A percentile compares a stretch with the other conserved stretches of the same genome.
phyloP scores from a whole-genome alignment of 2,329 filamentous ascomycete species.

The Parafenestella ontariensis region DNA sequence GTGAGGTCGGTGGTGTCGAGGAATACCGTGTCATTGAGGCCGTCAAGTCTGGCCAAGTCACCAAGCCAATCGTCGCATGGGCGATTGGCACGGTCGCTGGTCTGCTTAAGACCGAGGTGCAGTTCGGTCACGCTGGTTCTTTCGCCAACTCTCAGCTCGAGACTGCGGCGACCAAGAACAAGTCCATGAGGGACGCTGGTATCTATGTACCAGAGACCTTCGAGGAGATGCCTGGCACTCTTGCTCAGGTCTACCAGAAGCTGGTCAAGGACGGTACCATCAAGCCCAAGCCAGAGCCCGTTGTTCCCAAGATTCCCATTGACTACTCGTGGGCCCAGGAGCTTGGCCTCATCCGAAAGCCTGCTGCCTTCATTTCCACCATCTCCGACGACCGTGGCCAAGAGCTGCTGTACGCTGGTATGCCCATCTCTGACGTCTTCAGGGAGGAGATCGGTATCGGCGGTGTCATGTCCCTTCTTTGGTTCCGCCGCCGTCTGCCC shows the following conservation, averaged over 20 bases:
- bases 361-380: slow-evolving; percentile 98
- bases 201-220: slow-evolving; percentile 96
- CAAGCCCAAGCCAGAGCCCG: slow-evolving; percentile 84
- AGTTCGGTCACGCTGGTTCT: slow-evolving; percentile 98
- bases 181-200: slow-evolving; percentile 92
- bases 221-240: slow-evolving; percentile 83
- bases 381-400: slow-evolving; percentile 99
- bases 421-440: slow-evolving; percentile 99
- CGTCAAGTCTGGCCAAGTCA: slow-evolving; percentile 91
- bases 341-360: slow-evolving; percentile 98
- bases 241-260: slow-evolving; percentile 85
- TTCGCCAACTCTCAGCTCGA: slow-evolving; percentile 99
- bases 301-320: slow-evolving; percentile 98
- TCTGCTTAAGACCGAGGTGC: slow-evolving; percentile 99
- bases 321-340: slow-evolving; percentile 99
- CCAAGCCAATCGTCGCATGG: slow-evolving; percentile 98
- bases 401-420: slow-evolving; percentile 97
- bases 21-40: slow-evolving; percentile 99
- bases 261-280: slow-evolving; percentile 86
- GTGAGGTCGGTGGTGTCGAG: slow-evolving; percentile 98
- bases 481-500: slow-evolving; percentile 98
- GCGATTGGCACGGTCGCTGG: slow-evolving; percentile 98
- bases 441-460: slow-evolving; percentile 98
- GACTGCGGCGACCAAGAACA: slow-evolving; percentile 96
- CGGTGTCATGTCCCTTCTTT: slow-evolving; percentile 99